A percentile compares a stretch with the other conserved stretches of the same genome.
These are phyloP conservation scores for Colletotrichum somersetense DNA, from an alignment of 2,329 filamentous ascomycete species.

Conservation along the genomic window DNA sequence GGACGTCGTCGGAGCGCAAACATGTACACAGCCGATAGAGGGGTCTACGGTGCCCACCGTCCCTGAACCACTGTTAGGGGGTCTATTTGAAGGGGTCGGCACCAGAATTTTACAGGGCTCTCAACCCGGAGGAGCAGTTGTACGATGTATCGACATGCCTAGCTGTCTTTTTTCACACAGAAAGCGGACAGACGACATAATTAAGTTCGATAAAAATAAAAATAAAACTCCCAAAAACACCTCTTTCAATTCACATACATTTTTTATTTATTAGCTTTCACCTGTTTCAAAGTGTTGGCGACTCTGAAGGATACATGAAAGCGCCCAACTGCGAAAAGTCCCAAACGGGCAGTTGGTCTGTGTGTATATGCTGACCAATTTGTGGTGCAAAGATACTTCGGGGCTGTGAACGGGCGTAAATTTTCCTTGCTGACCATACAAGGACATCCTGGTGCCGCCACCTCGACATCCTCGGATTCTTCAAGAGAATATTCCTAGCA, in stretches of 20 bases:
- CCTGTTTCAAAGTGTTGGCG: no score
- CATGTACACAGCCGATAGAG: slow-evolving; percentile 37
- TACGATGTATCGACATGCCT: background rate
- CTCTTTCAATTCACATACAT: no score
- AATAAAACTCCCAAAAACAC: background rate
- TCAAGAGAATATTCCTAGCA: slow-evolving; percentile 11
- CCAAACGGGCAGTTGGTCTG: slow-evolving; percentile 21
- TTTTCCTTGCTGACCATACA: slow-evolving; percentile 35
- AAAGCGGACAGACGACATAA: no score
- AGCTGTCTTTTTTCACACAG: slow-evolving; percentile 3
- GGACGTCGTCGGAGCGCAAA: slow-evolving; percentile 37
- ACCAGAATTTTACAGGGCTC: slow-evolving; percentile 33
- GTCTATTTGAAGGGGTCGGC: background rate
- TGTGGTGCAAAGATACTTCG: slow-evolving; percentile 31
- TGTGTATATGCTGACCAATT: slow-evolving; percentile 42
- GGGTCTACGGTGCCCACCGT: slow-evolving; percentile 30
- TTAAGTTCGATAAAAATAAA: no score
- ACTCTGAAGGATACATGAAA: background rate
- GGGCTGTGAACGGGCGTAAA: slow-evolving; percentile 33
- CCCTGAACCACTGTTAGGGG: slow-evolving; percentile 37
- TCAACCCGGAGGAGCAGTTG: slow-evolving; percentile 29
- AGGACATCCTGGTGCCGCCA: slow-evolving; percentile 28
- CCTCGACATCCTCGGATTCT: slow-evolving; percentile 17
- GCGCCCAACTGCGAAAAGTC: background rate
- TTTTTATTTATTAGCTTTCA: background rate